A percentile compares a stretch with the other conserved stretches of the same genome.
Evolutionary conservation across 1,139 yeast genomes (phyloP).

Genomic region (Candida pseudoviswanathii): DNA sequence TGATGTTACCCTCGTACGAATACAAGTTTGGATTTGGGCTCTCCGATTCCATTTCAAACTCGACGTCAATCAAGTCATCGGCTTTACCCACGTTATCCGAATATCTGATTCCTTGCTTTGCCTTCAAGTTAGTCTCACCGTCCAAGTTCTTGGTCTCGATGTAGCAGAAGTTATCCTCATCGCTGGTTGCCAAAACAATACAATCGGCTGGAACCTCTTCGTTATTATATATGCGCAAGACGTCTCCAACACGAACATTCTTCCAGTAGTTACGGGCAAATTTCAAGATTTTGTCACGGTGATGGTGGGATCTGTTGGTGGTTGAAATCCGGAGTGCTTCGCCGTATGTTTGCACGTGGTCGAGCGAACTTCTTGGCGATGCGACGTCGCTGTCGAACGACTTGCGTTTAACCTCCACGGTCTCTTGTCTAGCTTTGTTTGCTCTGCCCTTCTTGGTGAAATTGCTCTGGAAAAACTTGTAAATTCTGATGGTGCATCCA

Average conservation of each 20-base stretch:
- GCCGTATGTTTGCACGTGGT: constrained; percentile 24
- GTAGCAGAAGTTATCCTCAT: constrained; percentile 86
- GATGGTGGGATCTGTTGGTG: constrained; percentile 30
- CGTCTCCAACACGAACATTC: constrained; percentile 84
- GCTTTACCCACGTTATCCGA: constrained; percentile 62
- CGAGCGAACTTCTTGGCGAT: constrained; percentile 20
- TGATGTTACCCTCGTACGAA: constrained; percentile 82
- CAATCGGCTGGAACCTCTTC: constrained; percentile 96
- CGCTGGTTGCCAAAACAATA: constrained; percentile 77
- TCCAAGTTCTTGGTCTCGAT: constrained; percentile 94
- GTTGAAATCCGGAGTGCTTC: constrained; percentile 26
- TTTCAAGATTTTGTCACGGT: neutral
- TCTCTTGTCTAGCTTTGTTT: constrained; percentile 28
- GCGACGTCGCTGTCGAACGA: constrained; percentile 37
- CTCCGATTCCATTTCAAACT: constrained; percentile 88
- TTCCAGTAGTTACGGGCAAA: constrained; percentile 67
- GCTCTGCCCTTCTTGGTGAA: constrained; percentile 32
- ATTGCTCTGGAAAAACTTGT: constrained; percentile 25
- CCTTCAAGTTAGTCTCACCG: constrained; percentile 93
- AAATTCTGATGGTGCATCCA: constrained; percentile 19
- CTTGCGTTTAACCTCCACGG: constrained; percentile 22
- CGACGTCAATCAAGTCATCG: constrained; percentile 70
- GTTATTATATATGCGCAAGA: constrained; percentile 78
- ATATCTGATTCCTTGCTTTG: constrained; percentile 71
- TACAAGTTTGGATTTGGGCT: constrained; percentile 85